These are phyloP conservation scores for Verticillium nubilum DNA, from an alignment of 2,329 filamentous ascomycete species.

Conservation along the genomic window DNA sequence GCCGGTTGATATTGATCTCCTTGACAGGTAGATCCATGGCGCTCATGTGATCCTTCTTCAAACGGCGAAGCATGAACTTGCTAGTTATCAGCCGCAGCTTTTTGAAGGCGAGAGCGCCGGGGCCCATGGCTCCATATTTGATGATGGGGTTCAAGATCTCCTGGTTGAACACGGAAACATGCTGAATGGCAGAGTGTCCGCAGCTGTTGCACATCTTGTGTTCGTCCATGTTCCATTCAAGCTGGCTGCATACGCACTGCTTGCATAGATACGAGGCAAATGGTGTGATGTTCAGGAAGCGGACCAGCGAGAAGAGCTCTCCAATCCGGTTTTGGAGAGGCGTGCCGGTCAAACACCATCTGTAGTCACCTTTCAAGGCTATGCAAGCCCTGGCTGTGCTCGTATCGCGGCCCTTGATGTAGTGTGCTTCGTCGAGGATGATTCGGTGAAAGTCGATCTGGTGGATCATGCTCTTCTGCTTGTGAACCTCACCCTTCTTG, in stretches of 20 bases:
- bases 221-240: slow-evolving; percentile 78
- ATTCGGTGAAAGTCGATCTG: slow-evolving; percentile 82
- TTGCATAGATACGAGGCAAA: slow-evolving; percentile 96
- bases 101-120: slow-evolving; percentile 64
- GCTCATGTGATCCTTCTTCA: slow-evolving; percentile 89
- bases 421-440: slow-evolving; percentile 92
- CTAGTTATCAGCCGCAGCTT: slow-evolving; percentile 88
- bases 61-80: slow-evolving; percentile 89
- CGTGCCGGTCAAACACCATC: slow-evolving; percentile 94
- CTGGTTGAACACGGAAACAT: slow-evolving; percentile 73
- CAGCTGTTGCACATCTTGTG: slow-evolving; percentile 68
- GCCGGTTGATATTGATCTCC: slow-evolving; percentile 83
- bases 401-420: slow-evolving; percentile 85
- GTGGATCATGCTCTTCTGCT: slow-evolving; percentile 77
- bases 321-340: slow-evolving; percentile 96
- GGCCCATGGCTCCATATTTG: slow-evolving; percentile 52
- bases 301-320: slow-evolving; percentile 90
- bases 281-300: slow-evolving; percentile 82
- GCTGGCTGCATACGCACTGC: slow-evolving; percentile 68
- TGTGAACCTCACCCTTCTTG: slow-evolving; percentile 66
- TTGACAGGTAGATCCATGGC: slow-evolving; percentile 97
- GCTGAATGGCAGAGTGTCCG: slow-evolving; percentile 34
- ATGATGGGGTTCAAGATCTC: slow-evolving; percentile 84
- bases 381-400: slow-evolving; percentile 95
- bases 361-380: slow-evolving; percentile 78